Conservation (phyloP, 805 yeast species). For the Grigorovia yakushimaensis region DNA sequence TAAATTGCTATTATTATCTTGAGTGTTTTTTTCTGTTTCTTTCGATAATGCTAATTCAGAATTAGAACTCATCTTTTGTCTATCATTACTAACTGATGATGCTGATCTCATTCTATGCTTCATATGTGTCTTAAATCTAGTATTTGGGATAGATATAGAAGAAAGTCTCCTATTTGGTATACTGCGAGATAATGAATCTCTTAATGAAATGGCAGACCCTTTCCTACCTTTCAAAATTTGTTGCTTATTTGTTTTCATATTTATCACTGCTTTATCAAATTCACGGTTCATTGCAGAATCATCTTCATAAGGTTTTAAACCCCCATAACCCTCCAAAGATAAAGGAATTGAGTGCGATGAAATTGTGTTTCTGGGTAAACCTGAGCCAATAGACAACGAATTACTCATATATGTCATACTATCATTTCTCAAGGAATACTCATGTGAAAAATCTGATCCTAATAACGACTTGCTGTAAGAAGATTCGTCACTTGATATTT, state of each 20-base stretch:
- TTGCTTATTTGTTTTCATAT: conserved; percentile 9
- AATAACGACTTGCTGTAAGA: conserved; percentile 29
- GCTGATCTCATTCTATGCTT: conserved; percentile 7
- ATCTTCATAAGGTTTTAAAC: conserved; percentile 20
- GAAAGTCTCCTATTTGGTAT: conserved; percentile 11
- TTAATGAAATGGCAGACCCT: conserved; percentile 1
- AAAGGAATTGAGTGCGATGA: conserved; percentile 20
- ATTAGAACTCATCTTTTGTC: neutral
- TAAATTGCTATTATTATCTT: conserved; percentile 2
- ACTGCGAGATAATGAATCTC: conserved; percentile 5
- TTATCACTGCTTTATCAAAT: conserved; percentile 17
- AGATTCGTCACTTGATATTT: conserved; percentile 15
- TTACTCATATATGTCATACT: conserved; percentile 8
- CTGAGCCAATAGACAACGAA: conserved; percentile 13
- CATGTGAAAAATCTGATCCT: conserved; percentile 25
- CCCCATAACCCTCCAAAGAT: conserved; percentile 16
- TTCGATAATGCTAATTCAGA: conserved; percentile 1
- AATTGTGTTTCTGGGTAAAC: conserved; percentile 12
- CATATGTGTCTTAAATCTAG: conserved; percentile 1
- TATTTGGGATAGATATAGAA: conserved; percentile 4
- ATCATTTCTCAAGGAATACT: conserved; percentile 10
- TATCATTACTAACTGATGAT: conserved; percentile 9
- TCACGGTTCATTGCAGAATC: conserved; percentile 15
- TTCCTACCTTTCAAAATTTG: conserved; percentile 9
- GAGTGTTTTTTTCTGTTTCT: neutral